A percentile compares a stretch with the other conserved stretches of the same genome.
phyloP scores from a whole-genome alignment of 371 early-diverging fungal genomes.

The Mucor ambiguus region DNA sequence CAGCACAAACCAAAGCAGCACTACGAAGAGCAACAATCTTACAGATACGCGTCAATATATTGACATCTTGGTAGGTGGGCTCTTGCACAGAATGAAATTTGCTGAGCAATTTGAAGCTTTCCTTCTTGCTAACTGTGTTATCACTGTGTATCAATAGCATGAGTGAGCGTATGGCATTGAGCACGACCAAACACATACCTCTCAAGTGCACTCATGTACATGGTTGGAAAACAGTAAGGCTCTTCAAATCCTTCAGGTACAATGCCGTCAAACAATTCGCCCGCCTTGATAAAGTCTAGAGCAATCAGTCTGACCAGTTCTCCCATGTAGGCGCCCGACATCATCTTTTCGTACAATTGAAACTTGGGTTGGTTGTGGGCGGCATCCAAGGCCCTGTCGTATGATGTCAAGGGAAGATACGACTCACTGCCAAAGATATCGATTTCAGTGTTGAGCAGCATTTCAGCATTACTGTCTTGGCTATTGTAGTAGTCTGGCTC shows the following conservation, averaged over 20 bases:
- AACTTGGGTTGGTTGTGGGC: conserved; percentile 59
- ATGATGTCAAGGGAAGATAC: conserved; percentile 65
- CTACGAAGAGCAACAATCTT: conserved; percentile 82
- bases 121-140: conserved; percentile 6
- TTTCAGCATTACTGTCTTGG: conserved; percentile 30
- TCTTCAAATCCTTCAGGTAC: conserved; percentile 66
- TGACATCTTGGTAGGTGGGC: conserved; percentile 17
- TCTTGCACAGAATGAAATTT: conserved; percentile 8
- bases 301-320: conserved; percentile 72
- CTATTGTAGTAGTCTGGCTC: conserved; percentile 31
- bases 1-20: conserved; percentile 73
- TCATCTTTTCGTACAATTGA: conserved; percentile 79
- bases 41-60: conserved; percentile 56
- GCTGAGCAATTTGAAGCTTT: conserved; percentile 8
- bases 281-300: conserved; percentile 60
- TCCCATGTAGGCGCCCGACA: conserved; percentile 81
- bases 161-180: no score
- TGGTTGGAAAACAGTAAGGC: conserved; percentile 83
- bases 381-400: conserved; percentile 65
- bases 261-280: conserved; percentile 50
- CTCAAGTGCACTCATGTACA: conserved; percentile 13
- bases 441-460: conserved; percentile 70
- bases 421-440: conserved; percentile 70
- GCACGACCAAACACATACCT: neutral
- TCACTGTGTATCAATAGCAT: no score